Evolutionary conservation across 805 yeast species (phyloP), one percentile per base, ranked within the genome.

Genomic region (Monosporozyma yasuniensis): DNA sequence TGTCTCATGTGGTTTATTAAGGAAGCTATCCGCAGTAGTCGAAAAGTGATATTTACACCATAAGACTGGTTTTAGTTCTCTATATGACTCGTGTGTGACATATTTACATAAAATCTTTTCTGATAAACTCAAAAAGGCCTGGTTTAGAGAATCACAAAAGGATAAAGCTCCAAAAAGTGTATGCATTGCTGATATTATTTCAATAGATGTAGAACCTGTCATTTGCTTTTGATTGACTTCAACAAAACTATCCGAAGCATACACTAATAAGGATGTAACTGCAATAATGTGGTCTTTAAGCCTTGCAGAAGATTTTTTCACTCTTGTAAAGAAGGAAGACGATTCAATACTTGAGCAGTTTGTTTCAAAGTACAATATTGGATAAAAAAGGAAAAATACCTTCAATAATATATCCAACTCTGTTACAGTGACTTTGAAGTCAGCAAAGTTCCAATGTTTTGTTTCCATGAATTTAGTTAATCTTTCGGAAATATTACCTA

Each of bases 41-140:
- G 71, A 67, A 47, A 87, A 73, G 43, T 88, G 95, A 58, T 83
- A 88, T 9, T 85, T 75, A 62, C 99, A 93, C 54, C 80, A 74
- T 21, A 93, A 66, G 32, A 87, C 74, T 59, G 91, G 98, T 8
- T 87, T 74, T 44, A 91, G 63, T 43, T 88, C 93, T 8, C 73
- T 72, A 44, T 84, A 90, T 2, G 84, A 74, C 4, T 73, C 74
- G 2, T 57, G 52, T 51, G 71, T 63, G 19, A 72, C 67, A 25
- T 77, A 64, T 0, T 68, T 56, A 14, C 79, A 69, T 32, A 85
- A 66, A 18, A 76, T 72, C 8, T 72, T 69, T 55, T 88, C 84
- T 0, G 83, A 71, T 25, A 84, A 66, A 16, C 72, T 71, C 47
- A 93, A 68, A 52, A 90, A 82, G 7, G 69, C 65, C 0, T 95